These are phyloP conservation scores for Xylaria sp. DNA, from an alignment of 2,329 filamentous ascomycete species.

Conservation along the genomic window DNA sequence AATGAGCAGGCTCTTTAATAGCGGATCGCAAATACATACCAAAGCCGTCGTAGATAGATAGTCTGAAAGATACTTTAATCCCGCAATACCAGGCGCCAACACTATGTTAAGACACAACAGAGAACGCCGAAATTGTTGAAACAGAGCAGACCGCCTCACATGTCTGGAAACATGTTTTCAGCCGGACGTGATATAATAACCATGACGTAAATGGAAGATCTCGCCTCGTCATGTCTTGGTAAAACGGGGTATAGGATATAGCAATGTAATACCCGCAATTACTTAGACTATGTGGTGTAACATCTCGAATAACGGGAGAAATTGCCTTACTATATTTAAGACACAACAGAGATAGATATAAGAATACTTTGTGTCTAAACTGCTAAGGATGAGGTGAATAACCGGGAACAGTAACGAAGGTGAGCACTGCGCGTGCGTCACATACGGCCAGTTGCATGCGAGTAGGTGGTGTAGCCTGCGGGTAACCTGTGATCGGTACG, in stretches of 20 bases:
- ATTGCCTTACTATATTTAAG: neutral
- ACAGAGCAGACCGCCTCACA: neutral
- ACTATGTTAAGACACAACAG: neutral
- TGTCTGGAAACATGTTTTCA: neutral
- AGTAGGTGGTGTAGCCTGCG: neutral
- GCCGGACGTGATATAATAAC: slow-evolving; percentile 1
- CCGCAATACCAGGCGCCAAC: neutral
- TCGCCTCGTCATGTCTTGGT: slow-evolving; percentile 17
- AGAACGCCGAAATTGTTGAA: neutral
- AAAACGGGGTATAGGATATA: neutral
- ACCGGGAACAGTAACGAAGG: too few species aligned
- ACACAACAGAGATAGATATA: neutral
- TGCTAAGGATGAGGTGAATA: neutral
- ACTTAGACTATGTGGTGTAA: neutral
- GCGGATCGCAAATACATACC: too few species aligned
- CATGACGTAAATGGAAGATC: neutral
- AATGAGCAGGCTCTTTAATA: neutral
- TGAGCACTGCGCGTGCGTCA: neutral
- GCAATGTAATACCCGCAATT: too few species aligned
- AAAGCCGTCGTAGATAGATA: too few species aligned
- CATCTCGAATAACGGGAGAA: slow-evolving; percentile 1
- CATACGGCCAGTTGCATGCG: neutral
- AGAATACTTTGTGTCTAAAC: neutral
- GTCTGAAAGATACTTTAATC: neutral
- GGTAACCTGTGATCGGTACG: too few species aligned